Evolutionary conservation across 2,329 filamentous ascomycete species (phyloP).

Genomic region (Rhinocladiella mackenziei): DNA sequence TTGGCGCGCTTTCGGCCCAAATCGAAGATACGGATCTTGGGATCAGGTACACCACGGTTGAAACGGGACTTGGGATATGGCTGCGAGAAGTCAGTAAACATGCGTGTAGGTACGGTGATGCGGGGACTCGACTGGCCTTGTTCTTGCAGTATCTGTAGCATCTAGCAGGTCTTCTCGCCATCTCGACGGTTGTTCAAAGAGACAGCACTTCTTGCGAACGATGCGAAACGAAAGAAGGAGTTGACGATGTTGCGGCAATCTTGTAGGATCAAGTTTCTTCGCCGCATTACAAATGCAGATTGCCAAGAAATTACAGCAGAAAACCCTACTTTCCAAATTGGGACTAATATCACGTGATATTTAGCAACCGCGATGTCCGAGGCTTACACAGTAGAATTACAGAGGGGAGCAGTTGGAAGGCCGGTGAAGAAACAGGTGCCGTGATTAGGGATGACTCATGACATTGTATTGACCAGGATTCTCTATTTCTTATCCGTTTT

Average conservation of each 20-base stretch:
- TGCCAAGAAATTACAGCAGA: no score
- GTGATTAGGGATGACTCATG: no score
- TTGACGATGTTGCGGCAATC: slow-evolving; percentile 8
- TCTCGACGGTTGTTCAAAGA: slow-evolving; percentile 64
- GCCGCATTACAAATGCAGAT: slow-evolving; percentile 7
- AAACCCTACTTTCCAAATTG: no score
- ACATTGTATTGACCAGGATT: no score
- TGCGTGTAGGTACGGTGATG: neutral
- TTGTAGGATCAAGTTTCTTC: slow-evolving; percentile 1
- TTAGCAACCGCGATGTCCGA: no score
- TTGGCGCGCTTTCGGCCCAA: slow-evolving; percentile 96
- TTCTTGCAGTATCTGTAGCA: slow-evolving; percentile 99
- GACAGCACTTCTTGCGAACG: slow-evolving; percentile 48
- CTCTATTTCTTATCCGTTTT: no score
- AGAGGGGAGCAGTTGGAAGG: no score
- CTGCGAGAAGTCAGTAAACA: slow-evolving; percentile 41
- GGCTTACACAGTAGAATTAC: no score
- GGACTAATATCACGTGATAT: no score
- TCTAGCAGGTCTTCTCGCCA: slow-evolving; percentile 98
- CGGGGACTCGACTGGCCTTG: slow-evolving; percentile 71
- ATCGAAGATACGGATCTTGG: slow-evolving; percentile 94
- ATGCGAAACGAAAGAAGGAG: slow-evolving; percentile 29
- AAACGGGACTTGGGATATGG: slow-evolving; percentile 99
- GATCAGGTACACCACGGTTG: slow-evolving; percentile 94
- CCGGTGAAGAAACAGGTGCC: no score